A percentile compares a stretch with the other conserved stretches of the same genome.
These are phyloP conservation scores for Spatholobus suberectus DNA, from an alignment of 306 rosid species.

Conservation along the genomic window DNA sequence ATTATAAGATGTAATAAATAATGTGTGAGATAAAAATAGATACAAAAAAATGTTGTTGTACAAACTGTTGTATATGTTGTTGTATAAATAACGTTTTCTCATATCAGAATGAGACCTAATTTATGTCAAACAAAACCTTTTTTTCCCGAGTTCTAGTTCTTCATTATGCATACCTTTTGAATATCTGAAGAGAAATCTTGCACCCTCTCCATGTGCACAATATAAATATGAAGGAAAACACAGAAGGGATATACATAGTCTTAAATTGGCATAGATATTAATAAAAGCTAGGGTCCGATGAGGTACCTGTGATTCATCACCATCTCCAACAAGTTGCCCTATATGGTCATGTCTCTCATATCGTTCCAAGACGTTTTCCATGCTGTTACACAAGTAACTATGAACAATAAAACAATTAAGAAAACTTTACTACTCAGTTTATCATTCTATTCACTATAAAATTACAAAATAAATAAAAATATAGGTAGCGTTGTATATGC, in stretches of 20 bases:
- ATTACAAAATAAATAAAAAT: neutral
- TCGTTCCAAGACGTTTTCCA: constrained; percentile 66
- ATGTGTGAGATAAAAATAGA: too few species aligned
- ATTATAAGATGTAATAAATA: too few species aligned
- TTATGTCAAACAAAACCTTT: neutral
- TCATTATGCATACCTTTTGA: too few species aligned
- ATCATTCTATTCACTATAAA: neutral
- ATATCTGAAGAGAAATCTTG: too few species aligned
- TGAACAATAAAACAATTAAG: neutral
- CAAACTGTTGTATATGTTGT: too few species aligned
- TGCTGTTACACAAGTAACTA: constrained; percentile 48
- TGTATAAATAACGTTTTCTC: too few species aligned
- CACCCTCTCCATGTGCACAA: too few species aligned
- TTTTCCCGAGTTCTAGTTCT: too few species aligned
- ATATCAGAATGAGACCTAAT: neutral
- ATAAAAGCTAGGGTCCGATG: neutral
- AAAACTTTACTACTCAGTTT: neutral
- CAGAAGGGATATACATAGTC: too few species aligned
- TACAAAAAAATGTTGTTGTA: too few species aligned
- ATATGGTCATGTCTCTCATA: constrained; percentile 59
- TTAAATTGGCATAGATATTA: neutral
- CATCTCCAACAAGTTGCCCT: constrained; percentile 42
- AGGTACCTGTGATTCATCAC: constrained; percentile 60
- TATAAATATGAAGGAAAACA: too few species aligned
- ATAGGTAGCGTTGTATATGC: neutral